Base-by-base conservation (phyloP, 2,329 filamentous ascomycete species). In the Exophiala aquamarina region DNA sequence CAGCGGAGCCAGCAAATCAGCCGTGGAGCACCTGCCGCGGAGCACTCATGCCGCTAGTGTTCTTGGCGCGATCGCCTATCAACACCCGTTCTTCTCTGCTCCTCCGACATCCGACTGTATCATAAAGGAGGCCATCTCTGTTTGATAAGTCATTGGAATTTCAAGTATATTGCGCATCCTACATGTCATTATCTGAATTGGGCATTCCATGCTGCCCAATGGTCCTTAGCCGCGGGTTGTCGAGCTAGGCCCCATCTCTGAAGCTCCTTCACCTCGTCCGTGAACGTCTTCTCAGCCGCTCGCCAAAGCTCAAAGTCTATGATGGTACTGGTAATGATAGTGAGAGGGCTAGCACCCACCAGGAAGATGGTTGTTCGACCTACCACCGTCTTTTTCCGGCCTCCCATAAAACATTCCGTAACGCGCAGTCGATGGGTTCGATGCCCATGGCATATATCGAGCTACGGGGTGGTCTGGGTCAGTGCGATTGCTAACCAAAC, bases 281-380 rank as follows among this genome's bases (percentile, higher is more conserved):
- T 28, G n/a, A 54, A 28, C 3, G 29, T 15, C 4, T 17, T 34
- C 4, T 52, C 49, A 3, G 47, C 36, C 11, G 45, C 45, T 18
- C 55, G 47, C 56, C 56, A 59, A 5, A 59, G 32, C 31, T 59
- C 56, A 32, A 59, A 57, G 34, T 59, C 56, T 29, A 59, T 57
- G 17, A 59, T 55, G 19, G 47, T 54, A 32, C 49, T 52, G 14
- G 15, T 34, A 14, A 36, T 37, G 11, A 34, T 34, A 14, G 17
- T 34, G 8, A 34, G 17, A 14, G n/a, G n/a, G 17, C n/a, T 34
- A 7, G 6, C 17, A 14, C 32, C n/a, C 6, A 8, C 14, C n/a
- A n/a, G n/a, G 32, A 34, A 34, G 6, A 34, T n/a, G 32, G 17
- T 13, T 9, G 29, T 14, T 10, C 10, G 15, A 19, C 29, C 4